A percentile compares a stretch with the other conserved stretches of the same genome.
phyloP scores from a whole-genome alignment of 2,329 filamentous ascomycete genomes.

The Talaromyces sp. region DNA sequence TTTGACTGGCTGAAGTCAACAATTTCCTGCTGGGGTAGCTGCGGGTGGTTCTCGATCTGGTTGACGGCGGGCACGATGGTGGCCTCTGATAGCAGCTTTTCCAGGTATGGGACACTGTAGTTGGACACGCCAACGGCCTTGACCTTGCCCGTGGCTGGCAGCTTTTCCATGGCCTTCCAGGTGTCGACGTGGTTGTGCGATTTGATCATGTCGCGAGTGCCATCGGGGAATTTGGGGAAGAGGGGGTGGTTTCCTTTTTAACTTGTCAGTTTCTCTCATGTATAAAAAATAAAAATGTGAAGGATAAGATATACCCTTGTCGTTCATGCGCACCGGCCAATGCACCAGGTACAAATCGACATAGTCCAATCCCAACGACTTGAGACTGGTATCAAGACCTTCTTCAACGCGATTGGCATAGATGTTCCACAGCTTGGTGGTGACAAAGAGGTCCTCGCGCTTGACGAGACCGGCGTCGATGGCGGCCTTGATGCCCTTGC shows the following conservation, averaged over 20 bases:
- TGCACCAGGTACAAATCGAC: conserved; percentile 69
- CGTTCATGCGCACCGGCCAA: conserved; percentile 54
- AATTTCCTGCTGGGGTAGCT: conserved; percentile 48
- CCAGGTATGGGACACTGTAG: conserved; percentile 46
- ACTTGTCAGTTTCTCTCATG: conserved; percentile 26
- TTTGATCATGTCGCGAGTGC: conserved; percentile 66
- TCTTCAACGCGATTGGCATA: conserved; percentile 58
- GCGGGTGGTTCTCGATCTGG: conserved; percentile 52
- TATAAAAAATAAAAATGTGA: conserved; percentile 42
- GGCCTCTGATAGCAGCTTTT: conserved; percentile 43
- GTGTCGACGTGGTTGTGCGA: conserved; percentile 60
- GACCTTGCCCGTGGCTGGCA: conserved; percentile 37
- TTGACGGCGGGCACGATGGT: conserved; percentile 45
- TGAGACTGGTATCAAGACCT: conserved; percentile 57
- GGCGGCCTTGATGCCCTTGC: conserved; percentile 41
- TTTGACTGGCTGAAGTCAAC: conserved; percentile 46
- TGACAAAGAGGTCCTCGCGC: conserved; percentile 61
- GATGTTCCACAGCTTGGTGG: conserved; percentile 65
- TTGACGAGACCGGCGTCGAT: conserved; percentile 63
- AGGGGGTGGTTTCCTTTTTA: conserved; percentile 30
- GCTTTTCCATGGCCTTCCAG: conserved; percentile 48
- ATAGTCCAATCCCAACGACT: conserved; percentile 61
- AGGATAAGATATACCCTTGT: conserved; percentile 43
- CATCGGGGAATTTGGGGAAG: conserved; percentile 71
- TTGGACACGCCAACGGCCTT: conserved; percentile 52